Evolutionary conservation across 148 eudicot genomes (phyloP), one percentile per base, ranked within the genome.

Genomic region (Linanthus parryae): DNA sequence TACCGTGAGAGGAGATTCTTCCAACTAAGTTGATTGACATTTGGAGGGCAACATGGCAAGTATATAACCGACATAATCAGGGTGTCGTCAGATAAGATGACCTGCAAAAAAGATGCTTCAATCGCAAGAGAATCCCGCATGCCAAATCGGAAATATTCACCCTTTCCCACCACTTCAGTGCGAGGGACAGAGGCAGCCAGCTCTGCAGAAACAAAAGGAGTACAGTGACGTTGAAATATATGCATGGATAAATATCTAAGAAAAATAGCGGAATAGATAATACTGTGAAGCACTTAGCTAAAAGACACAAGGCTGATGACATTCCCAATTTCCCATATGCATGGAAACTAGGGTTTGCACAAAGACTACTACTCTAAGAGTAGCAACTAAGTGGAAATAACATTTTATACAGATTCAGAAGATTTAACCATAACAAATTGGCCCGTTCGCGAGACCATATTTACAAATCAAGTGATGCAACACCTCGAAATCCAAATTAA

Each of bases 51-150:
- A 13, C 9, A 44, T 9, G 16, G n/a, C 7, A 44, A 56, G 20
- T 14, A 62, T 2, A 13, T 38, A 44, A 35, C 1, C 14, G 54
- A 35, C 18, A 45, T 26, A 27, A 27, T 20, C 26, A 5, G 29
- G 11, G 12, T 48, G 20, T 18, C 37, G 34, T 12, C 21, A 30
- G 33, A 52, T 10, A n/a, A 43, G 35, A 39, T 57, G 26, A 94
- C 99, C 99, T 94, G 99, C 75, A 94, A 76, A 70, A 94, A 94
- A 62, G 94, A 69, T 13, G 99, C 96, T 72, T 94, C 99, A 47
- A 94, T 82, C 27, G 99, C 99, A 59, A 94, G 84, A 43, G 99
- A 94, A 73, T 94, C 99, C 56, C 99, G 75, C 96, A 88, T 79
- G 68, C 91, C 96, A 51, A 94, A 94, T 43, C 96, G 85, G 52